phyloP scores from a whole-genome alignment of 129 eudicot species.

The Sambucus nigra region DNA sequence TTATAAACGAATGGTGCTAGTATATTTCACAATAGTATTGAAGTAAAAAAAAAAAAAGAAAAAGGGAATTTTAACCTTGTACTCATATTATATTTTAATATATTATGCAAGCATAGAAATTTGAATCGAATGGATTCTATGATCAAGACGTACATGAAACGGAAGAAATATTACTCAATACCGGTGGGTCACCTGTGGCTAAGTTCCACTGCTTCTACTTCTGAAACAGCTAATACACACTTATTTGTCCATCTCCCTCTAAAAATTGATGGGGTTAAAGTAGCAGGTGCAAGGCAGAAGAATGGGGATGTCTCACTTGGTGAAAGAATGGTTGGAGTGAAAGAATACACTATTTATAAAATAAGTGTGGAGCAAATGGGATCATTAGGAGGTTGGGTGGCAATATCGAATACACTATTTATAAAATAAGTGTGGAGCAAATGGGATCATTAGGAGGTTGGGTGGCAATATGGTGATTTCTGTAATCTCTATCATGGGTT shows the following conservation, averaged over 20 bases:
- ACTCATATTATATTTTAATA: neutral
- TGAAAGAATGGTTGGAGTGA: slow-evolving; percentile 86
- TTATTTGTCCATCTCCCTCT: slow-evolving; percentile 26
- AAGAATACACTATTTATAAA: slow-evolving; percentile 69
- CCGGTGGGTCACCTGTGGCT: slow-evolving; percentile 46
- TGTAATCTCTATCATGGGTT: slow-evolving; percentile 55
- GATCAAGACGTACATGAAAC: slow-evolving; percentile 75
- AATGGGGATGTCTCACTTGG: slow-evolving; percentile 81
- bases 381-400: slow-evolving; percentile 74
- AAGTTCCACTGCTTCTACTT: slow-evolving; percentile 79
- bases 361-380: slow-evolving; percentile 58
- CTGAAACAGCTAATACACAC: slow-evolving; percentile 31
- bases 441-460: too few relatives aligned
- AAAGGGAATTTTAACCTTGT: too few relatives aligned
- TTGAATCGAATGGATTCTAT: slow-evolving; percentile 49
- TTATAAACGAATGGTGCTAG: too few relatives aligned
- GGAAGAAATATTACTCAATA: slow-evolving; percentile 83
- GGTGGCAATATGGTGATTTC: too few relatives aligned
- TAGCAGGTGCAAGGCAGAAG: slow-evolving; percentile 62
- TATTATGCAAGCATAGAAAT: slow-evolving; percentile 42
- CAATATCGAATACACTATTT: too few relatives aligned
- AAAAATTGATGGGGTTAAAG: slow-evolving; percentile 63
- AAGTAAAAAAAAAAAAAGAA: too few relatives aligned
- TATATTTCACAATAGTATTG: too few relatives aligned
- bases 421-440: too few relatives aligned